Evolutionary conservation across 345 rosid species (phyloP).

Genomic region (Stellera chamaejasme): DNA sequence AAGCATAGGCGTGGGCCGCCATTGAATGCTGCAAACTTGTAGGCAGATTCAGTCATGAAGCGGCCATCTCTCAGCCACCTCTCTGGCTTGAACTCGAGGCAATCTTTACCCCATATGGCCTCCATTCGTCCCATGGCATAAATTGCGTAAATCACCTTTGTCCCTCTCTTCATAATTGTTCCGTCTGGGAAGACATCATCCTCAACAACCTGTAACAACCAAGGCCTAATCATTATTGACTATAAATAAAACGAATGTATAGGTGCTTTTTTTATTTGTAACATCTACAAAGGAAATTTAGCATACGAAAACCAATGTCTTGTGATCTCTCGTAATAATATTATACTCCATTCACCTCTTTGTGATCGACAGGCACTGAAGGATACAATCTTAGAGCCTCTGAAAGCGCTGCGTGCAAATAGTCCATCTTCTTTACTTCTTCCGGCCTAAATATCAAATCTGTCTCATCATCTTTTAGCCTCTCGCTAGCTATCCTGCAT

Average conservation of each 20-base stretch:
- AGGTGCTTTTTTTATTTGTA: too few species aligned
- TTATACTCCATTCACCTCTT: constrained; percentile 52
- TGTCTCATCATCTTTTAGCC: constrained; percentile 16
- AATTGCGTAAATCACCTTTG: constrained; percentile 78
- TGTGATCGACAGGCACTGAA: constrained; percentile 94
- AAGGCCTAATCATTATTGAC: too few species aligned
- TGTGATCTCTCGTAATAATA: too few species aligned
- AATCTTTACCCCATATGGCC: constrained; percentile 90
- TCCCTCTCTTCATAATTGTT: constrained; percentile 65
- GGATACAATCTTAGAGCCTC: constrained; percentile 91
- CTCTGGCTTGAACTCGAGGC: constrained; percentile 76
- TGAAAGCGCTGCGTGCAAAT: constrained; percentile 85
- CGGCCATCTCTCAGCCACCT: constrained; percentile 82
- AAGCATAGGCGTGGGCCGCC: constrained; percentile 91
- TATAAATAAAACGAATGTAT: too few species aligned
- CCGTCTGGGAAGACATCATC: constrained; percentile 93
- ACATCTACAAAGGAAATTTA: too few species aligned
- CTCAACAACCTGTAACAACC: constrained; percentile 42
- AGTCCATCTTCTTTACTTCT: constrained; percentile 94
- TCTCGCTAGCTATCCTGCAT: constrained; percentile 38
- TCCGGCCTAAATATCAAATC: constrained; percentile 44
- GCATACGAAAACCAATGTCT: too few species aligned
- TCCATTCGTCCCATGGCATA: constrained; percentile 97
- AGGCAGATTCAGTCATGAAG: constrained; percentile 81
- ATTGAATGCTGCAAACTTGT: constrained; percentile 86